A percentile compares a stretch with the other conserved stretches of the same genome.
phyloP scores from a whole-genome alignment of 192 early-diverging fungal genomes.

The Coemansia javaensis region DNA sequence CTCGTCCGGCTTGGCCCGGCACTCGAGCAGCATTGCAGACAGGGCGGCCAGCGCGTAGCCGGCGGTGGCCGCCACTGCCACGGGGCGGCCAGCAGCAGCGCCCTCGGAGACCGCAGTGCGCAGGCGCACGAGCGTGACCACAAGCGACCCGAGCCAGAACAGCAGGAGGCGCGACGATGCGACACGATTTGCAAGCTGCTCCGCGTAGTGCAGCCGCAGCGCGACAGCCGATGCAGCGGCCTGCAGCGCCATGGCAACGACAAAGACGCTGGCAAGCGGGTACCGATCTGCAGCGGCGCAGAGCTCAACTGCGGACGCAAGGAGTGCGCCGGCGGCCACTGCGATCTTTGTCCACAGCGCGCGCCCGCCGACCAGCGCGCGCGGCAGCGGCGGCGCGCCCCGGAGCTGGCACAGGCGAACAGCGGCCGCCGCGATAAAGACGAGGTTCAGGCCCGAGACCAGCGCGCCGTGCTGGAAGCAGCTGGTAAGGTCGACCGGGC shows the following conservation, averaged over 20 bases:
- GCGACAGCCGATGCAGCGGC: constrained; percentile 22
- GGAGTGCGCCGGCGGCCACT: constrained; percentile 3
- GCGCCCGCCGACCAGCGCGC: constrained; percentile 8
- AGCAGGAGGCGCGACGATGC: constrained; percentile 39
- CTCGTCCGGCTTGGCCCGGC: constrained; percentile 26
- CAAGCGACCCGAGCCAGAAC: constrained; percentile 37
- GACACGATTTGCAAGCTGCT: constrained; percentile 29
- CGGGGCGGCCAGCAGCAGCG: neutral
- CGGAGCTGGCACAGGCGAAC: constrained; percentile 9
- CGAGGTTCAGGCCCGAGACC: constrained; percentile 6
- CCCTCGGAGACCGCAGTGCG: constrained; percentile 20
- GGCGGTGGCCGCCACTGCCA: constrained; percentile 8
- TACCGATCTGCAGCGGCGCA: neutral
- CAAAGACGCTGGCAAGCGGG: constrained; percentile 9
- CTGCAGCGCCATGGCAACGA: constrained; percentile 24
- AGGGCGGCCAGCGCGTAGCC: constrained; percentile 18
- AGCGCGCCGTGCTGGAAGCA: constrained; percentile 44
- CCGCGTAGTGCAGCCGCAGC: constrained; percentile 22
- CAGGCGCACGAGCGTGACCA: constrained; percentile 27
- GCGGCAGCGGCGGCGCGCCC: constrained; percentile 1
- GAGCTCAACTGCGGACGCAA: constrained; percentile 25
- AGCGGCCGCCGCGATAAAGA: constrained; percentile 18
- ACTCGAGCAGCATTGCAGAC: constrained; percentile 26
- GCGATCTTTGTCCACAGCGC: constrained; percentile 24
- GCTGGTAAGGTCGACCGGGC: constrained; percentile 39